These are phyloP conservation scores for Rhododendron henanense DNA, from an alignment of 148 eudicot species.

Conservation along the genomic window DNA sequence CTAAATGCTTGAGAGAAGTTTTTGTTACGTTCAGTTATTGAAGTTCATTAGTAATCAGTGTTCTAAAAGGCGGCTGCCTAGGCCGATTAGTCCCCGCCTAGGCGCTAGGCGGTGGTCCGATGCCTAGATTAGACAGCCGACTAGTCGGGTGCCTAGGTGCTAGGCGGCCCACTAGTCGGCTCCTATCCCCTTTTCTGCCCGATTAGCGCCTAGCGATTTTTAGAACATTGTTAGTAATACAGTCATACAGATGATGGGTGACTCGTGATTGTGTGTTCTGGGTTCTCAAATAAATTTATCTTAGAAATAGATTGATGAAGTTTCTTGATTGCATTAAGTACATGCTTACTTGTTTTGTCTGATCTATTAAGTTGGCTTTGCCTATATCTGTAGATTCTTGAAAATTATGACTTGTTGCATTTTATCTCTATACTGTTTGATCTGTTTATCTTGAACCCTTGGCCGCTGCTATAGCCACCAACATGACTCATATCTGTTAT, in stretches of 20 bases:
- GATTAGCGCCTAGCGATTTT: no score
- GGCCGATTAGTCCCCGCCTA: no score
- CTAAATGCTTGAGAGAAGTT: neutral
- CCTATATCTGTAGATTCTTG: neutral
- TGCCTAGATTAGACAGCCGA: no score
- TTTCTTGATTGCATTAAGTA: neutral
- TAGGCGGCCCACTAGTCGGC: no score
- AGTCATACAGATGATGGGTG: neutral
- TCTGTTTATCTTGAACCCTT: neutral
- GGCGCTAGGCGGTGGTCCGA: slow-evolving; percentile 65
- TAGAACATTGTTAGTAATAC: slow-evolving; percentile 40
- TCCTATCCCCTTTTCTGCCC: no score
- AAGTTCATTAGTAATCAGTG: neutral
- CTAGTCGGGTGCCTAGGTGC: no score
- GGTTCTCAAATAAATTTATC: no score
- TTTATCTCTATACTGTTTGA: neutral
- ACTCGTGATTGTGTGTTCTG: neutral
- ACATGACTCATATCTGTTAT: neutral
- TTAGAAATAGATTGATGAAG: neutral
- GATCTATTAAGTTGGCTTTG: neutral
- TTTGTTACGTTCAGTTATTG: neutral
- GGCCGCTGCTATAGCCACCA: neutral
- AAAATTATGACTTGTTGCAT: neutral
- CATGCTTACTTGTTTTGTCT: neutral
- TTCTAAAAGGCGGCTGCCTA: no score